phyloP scores from a whole-genome alignment of 176 grass and related monocot species.

The Avena atlantica region DNA sequence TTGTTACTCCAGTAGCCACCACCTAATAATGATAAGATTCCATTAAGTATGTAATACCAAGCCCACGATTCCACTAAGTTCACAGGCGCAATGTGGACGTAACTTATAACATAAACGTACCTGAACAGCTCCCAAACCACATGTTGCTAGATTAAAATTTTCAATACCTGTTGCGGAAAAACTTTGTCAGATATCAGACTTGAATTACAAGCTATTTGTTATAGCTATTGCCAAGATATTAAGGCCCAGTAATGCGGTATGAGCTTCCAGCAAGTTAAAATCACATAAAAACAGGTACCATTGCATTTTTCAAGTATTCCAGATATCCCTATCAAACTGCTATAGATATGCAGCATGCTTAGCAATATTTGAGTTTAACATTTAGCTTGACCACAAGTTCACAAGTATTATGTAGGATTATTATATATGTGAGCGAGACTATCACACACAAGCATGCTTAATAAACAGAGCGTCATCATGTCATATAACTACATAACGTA shows the following conservation, averaged over 20 bases:
- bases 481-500: constrained; percentile 50
- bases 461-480: background rate
- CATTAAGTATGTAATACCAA: constrained; percentile 27
- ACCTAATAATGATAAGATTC: constrained; percentile 57
- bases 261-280: constrained; percentile 24
- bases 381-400: background rate
- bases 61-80: constrained; percentile 25
- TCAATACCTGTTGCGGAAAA: constrained; percentile 68
- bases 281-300: constrained; percentile 11
- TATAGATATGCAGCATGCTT: background rate
- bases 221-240: background rate
- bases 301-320: constrained; percentile 24
- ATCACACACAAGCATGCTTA: constrained; percentile 14
- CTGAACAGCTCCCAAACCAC: constrained; percentile 93
- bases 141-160: constrained; percentile 85
- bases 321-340: constrained; percentile 3
- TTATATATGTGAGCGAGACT: background rate
- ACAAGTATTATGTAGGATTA: constrained; percentile 18
- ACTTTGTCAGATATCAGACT: constrained; percentile 21
- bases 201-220: constrained; percentile 19
- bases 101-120: constrained; percentile 47
- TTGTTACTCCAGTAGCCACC: constrained; percentile 86
- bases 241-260: constrained; percentile 11
- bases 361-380: constrained; percentile 24
- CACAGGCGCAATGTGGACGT: background rate